Evolutionary conservation across 179 eudicot species (phyloP), one percentile per base, ranked within the genome.

Genomic region (Spergularia azorica): DNA sequence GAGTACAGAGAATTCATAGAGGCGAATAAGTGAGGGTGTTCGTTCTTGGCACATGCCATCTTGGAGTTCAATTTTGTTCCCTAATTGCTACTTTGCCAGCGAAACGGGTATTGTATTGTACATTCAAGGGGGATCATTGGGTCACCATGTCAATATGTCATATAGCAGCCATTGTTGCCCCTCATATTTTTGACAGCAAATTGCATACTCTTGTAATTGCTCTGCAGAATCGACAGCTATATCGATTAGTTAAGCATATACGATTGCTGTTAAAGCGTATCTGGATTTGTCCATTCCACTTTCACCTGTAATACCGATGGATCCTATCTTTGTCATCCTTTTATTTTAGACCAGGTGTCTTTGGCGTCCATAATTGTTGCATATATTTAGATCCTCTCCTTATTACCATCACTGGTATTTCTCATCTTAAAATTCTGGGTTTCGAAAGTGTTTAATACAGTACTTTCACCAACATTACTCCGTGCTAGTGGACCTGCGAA

Each of bases 1-100:
- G 98, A 95, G 87, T 95, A 95, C 92, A 83, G 90, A 83, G 99
- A 95, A 71, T 89, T 93, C 69, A 94, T 95, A 66, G 97, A 84
- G 85, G 80, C 88, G 72, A 89, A 91, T 68, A 93, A 90, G 81
- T 93, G 84, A 90, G 87, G 57, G 56, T 17, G 32, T 73, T 57
- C 66, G 64, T 73, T 46, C 78, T 32, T 76, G 78, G 79, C 70
- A 48, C 17, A 72, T 78, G 72, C 81, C 81, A 18, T 74, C 77
- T 63, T 68, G 74, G 68, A 73, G 71, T 83, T 84, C 84, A 82
- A 55, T 88, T 89, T 89, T 85, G 84, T 83, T 80, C 75, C 68
- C 61, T 67, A 36, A 39, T 67, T 15, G 52, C 71, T 63, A 67
- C 62, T 78, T 73, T 75, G 46, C 74, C 69, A 32, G 48, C 67